Percentiles rank a stretch among this genome's conserved stretches.
Conservation (phyloP, 371 early-diverging fungal species). For the Fennellomyces sp. region DNA sequence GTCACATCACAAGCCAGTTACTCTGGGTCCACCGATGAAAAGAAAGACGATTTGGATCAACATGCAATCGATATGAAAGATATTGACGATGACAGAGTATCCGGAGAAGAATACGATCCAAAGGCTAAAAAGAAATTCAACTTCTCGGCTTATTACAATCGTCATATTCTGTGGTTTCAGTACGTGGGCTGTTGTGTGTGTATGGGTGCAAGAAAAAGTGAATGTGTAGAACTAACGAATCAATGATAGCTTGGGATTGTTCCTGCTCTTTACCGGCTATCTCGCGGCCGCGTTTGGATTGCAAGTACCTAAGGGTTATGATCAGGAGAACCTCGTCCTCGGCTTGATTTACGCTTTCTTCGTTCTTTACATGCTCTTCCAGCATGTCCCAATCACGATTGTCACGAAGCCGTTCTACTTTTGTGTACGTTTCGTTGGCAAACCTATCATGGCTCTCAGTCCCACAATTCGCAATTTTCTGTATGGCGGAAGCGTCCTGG, state of each 20-base stretch:
- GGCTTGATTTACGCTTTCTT: slow-evolving; percentile 39
- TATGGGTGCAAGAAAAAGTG: background rate
- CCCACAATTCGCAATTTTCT: slow-evolving; percentile 9
- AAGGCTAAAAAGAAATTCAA: background rate
- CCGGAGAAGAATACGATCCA: background rate
- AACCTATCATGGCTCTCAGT: slow-evolving; percentile 29
- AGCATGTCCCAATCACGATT: slow-evolving; percentile 31
- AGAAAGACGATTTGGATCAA: background rate
- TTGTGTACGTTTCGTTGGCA: slow-evolving; percentile 10
- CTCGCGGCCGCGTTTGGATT: slow-evolving; percentile 39
- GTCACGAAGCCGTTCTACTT: slow-evolving; percentile 23
- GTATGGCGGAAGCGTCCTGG: slow-evolving; percentile 43
- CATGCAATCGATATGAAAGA: background rate
- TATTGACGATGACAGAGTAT: background rate
- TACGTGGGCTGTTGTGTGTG: background rate
- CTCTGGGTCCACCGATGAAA: background rate
- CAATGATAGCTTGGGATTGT: slow-evolving; percentile 27
- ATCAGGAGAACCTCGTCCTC: slow-evolving; percentile 36
- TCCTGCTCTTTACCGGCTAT: slow-evolving; percentile 44
- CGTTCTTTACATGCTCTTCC: slow-evolving; percentile 26
- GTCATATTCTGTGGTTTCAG: slow-evolving; percentile 10
- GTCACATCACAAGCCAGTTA: background rate
- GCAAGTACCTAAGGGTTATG: slow-evolving; percentile 46
- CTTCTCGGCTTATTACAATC: background rate
- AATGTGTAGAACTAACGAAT: background rate